phyloP scores from a whole-genome alignment of 768 basidiomycete genomes.

The Trametes coccinea region DNA sequence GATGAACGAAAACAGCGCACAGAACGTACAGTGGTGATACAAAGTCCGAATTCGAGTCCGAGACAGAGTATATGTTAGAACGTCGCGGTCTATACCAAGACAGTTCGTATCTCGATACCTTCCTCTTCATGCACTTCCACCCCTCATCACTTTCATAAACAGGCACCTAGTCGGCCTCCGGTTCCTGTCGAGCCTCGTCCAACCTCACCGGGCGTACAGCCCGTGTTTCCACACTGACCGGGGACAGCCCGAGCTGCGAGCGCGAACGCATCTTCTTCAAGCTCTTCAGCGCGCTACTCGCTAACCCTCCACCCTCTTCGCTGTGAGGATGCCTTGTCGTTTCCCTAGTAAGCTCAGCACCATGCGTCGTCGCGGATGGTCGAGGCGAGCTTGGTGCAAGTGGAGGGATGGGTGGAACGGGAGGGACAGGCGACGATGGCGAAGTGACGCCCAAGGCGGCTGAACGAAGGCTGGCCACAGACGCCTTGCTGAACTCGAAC shows the following conservation, averaged over 20 bases:
- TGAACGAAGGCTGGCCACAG: slow-evolving; percentile 15
- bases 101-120: neutral
- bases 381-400: neutral
- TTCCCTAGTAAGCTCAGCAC: neutral
- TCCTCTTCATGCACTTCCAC: neutral
- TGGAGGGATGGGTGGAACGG: neutral
- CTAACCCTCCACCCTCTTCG: neutral
- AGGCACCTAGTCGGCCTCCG: neutral
- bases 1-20: neutral
- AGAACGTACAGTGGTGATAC: neutral
- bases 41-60: neutral
- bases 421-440: neutral
- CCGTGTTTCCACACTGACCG: slow-evolving; percentile 6
- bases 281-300: neutral
- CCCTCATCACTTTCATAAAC: neutral
- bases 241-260: slow-evolving; percentile 12
- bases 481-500: slow-evolving; percentile 18
- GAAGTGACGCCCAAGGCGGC: slow-evolving; percentile 2
- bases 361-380: neutral
- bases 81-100: slow-evolving; percentile 8
- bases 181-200: neutral
- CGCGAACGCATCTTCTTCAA: slow-evolving; percentile 15
- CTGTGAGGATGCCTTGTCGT: neutral
- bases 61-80: neutral
- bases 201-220: neutral